Conservation (phyloP, 345 rosid genomes). For the Erysimum cheiranthoides region DNA sequence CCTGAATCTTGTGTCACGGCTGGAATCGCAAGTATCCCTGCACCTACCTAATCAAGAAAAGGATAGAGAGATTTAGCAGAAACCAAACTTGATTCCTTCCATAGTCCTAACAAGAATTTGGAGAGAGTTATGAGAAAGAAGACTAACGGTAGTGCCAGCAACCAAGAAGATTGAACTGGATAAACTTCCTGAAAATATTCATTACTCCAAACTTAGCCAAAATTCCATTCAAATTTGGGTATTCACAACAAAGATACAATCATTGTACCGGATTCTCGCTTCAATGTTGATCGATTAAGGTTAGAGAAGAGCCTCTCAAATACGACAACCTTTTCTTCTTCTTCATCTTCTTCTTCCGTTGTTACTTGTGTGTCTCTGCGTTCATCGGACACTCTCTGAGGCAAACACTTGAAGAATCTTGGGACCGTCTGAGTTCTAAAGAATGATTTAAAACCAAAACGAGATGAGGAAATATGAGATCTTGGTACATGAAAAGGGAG, state of each 20-base stretch:
- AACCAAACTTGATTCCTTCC: neutral
- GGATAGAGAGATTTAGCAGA: neutral
- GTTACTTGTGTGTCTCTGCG: constrained; percentile 37
- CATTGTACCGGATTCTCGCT: constrained; percentile 76
- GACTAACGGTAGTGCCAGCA: constrained; percentile 82
- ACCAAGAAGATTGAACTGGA: constrained; percentile 82
- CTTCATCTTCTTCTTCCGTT: constrained; percentile 26
- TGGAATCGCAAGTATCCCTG: constrained; percentile 94
- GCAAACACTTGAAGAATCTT: constrained; percentile 51
- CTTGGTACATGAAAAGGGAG: constrained; percentile 17
- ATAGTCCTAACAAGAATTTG: constrained; percentile 5
- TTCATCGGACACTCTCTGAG: constrained; percentile 50
- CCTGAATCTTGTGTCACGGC: constrained; percentile 93
- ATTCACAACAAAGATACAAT: neutral
- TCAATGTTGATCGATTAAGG: constrained; percentile 72
- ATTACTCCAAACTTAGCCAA: constrained; percentile 11
- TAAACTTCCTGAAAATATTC: constrained; percentile 64
- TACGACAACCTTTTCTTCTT: constrained; percentile 40
- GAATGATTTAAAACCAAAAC: constrained; percentile 24
- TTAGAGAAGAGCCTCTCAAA: constrained; percentile 89
- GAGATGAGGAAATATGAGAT: constrained; percentile 7
- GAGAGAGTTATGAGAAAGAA: constrained; percentile 5
- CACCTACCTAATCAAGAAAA: constrained; percentile 68
- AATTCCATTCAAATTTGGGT: neutral
- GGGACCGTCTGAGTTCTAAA: constrained; percentile 19